phyloP scores from a whole-genome alignment of 768 basidiomycete species.

The Krasilnikovozyma curviuscula region DNA sequence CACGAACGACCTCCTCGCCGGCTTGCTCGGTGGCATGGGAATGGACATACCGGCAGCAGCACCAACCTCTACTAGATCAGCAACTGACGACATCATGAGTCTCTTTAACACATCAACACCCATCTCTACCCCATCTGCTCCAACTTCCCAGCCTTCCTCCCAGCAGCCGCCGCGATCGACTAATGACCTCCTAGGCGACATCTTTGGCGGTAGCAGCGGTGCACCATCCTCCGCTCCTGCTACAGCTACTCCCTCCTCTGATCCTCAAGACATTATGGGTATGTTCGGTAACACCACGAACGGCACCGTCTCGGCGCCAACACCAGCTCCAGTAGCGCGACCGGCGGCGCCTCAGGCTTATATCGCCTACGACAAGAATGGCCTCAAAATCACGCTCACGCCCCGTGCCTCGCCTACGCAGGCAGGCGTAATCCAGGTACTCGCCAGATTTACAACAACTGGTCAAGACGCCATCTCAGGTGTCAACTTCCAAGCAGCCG shows the following conservation, averaged over 20 bases:
- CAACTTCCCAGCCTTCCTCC: slow-evolving; percentile 24
- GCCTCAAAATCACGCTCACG: slow-evolving; percentile 68
- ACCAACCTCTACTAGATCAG: slow-evolving; percentile 33
- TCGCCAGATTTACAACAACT: slow-evolving; percentile 64
- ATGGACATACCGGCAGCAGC: slow-evolving; percentile 28
- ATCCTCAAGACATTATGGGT: too few species aligned
- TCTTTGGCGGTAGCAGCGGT: not conserved
- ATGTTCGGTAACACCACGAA: slow-evolving; percentile 2
- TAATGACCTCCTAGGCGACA: not conserved
- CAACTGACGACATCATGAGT: slow-evolving; percentile 73
- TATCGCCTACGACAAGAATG: slow-evolving; percentile 80
- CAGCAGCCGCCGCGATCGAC: slow-evolving; percentile 15
- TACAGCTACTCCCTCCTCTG: too few species aligned
- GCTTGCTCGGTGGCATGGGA: too few species aligned
- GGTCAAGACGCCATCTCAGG: slow-evolving; percentile 36
- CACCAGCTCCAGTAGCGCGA: slow-evolving; percentile 32
- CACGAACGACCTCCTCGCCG: slow-evolving; percentile 73
- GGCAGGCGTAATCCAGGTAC: slow-evolving; percentile 76
- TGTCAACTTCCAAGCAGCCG: slow-evolving; percentile 89
- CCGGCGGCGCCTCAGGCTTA: slow-evolving; percentile 45
- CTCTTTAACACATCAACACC: slow-evolving; percentile 46
- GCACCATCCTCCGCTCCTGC: not conserved
- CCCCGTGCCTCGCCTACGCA: slow-evolving; percentile 61
- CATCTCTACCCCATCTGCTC: slow-evolving; percentile 21
- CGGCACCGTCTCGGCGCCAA: slow-evolving; percentile 23